A percentile compares a stretch with the other conserved stretches of the same genome.
Conservation (phyloP, 768 basidiomycete genomes). For the Tulasnella sp. region DNA sequence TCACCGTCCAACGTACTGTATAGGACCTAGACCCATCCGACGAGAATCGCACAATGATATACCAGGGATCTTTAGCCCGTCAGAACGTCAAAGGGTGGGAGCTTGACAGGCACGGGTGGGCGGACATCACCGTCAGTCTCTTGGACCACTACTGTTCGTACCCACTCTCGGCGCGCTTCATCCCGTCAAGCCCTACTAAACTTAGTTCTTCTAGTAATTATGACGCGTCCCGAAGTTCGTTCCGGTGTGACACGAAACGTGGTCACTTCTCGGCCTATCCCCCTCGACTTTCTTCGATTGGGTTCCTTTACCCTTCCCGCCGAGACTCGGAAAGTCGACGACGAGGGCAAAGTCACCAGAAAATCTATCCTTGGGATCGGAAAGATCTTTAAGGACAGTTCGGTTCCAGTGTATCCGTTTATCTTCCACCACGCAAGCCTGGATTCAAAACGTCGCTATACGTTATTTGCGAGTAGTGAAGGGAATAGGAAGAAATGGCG, state of each 20-base stretch:
- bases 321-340: conserved; percentile 58
- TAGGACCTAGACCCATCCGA: conserved; percentile 83
- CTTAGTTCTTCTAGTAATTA: conserved; percentile 18
- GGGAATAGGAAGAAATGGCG: conserved; percentile 60
- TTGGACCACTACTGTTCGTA: conserved; percentile 72
- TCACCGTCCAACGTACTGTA: background rate
- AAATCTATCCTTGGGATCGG: background rate
- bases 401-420: conserved; percentile 61
- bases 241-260: conserved; percentile 42
- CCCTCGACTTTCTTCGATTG: conserved; percentile 71
- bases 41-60: conserved; percentile 66
- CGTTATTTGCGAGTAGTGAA: conserved; percentile 62
- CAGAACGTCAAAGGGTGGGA: conserved; percentile 60
- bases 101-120: conserved; percentile 60
- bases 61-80: conserved; percentile 62
- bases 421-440: conserved; percentile 68
- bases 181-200: background rate
- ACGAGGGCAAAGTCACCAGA: background rate
- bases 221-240: conserved; percentile 19
- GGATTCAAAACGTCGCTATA: conserved; percentile 59
- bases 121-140: conserved; percentile 59
- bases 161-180: background rate
- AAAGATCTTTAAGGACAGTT: conserved; percentile 43
- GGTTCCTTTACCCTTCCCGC: conserved; percentile 57
- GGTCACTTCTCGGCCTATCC: conserved; percentile 69